Conservation (phyloP, 441 rosid species). For the Erysimum pusillum region DNA sequence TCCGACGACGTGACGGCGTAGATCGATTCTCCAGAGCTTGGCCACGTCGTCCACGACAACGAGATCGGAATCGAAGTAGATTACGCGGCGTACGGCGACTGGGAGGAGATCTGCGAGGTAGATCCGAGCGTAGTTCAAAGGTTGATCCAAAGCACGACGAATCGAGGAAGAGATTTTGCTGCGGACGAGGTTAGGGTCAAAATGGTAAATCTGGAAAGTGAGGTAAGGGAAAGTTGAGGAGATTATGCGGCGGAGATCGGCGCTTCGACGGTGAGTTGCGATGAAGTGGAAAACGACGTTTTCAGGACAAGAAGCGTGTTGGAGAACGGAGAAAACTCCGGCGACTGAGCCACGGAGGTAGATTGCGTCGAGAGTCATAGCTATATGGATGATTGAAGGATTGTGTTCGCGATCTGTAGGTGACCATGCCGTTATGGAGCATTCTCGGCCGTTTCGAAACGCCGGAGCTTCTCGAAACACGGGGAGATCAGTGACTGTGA, state of each 20-base stretch:
- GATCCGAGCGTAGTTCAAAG: constrained; percentile 78
- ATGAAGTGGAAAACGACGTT: constrained; percentile 79
- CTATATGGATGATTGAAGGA: constrained; percentile 62
- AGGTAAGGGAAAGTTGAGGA: constrained; percentile 65
- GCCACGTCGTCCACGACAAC: constrained; percentile 83
- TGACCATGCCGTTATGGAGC: constrained; percentile 54
- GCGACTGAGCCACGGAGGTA: constrained; percentile 76
- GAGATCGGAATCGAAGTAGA: constrained; percentile 82
- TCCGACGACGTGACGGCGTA: constrained; percentile 61
- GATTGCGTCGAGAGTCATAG: constrained; percentile 75
- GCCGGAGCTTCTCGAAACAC: constrained; percentile 78
- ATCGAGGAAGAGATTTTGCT: constrained; percentile 65
- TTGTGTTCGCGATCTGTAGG: constrained; percentile 37
- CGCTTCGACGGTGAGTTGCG: constrained; percentile 47
- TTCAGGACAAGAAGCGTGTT: constrained; percentile 76
- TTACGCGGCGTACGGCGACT: constrained; percentile 56
- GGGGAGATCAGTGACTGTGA: constrained; percentile 49
- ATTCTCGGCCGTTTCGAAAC: constrained; percentile 78
- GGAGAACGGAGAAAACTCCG: constrained; percentile 69
- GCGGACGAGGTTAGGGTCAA: constrained; percentile 60
- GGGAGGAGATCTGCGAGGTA: constrained; percentile 80
- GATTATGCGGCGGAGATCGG: constrained; percentile 55
- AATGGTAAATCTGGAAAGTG: constrained; percentile 57
- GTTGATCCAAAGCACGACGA: constrained; percentile 75
- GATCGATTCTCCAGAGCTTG: constrained; percentile 62